Percentiles rank a stretch among this genome's conserved stretches.
phyloP scores from a whole-genome alignment of 2,329 filamentous ascomycete genomes.

The Fonsecaea monophora region DNA sequence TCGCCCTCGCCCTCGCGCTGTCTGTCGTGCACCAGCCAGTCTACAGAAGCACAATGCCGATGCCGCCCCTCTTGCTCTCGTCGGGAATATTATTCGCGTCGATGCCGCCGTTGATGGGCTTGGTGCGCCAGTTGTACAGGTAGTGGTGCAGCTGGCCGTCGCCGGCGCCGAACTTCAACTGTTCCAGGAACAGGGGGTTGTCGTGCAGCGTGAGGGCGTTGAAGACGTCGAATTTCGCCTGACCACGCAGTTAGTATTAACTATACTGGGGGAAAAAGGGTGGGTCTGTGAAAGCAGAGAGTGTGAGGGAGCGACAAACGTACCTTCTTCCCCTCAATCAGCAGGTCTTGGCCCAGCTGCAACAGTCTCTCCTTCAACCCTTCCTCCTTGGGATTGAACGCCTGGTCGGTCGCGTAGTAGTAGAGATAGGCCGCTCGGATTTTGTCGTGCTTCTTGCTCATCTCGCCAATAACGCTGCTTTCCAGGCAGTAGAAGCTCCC shows the following conservation, averaged over 20 bases:
- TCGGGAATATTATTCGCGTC: slow-evolving; percentile 80
- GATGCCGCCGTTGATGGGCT: slow-evolving; percentile 83
- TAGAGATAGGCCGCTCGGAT: slow-evolving; percentile 94
- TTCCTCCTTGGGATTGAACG: slow-evolving; percentile 62
- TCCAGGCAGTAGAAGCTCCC: slow-evolving; percentile 96
- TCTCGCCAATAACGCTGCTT: slow-evolving; percentile 75
- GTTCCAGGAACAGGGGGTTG: slow-evolving; percentile 88
- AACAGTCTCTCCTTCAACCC: slow-evolving; percentile 82
- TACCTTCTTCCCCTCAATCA: slow-evolving; percentile 84
- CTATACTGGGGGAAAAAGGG: neutral
- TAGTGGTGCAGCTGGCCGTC: slow-evolving; percentile 97
- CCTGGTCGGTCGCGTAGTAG: slow-evolving; percentile 90
- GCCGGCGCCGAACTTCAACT: slow-evolving; percentile 92
- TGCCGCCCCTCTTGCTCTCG: slow-evolving; percentile 77
- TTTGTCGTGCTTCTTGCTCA: slow-evolving; percentile 67
- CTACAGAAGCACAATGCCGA: slow-evolving; percentile 84
- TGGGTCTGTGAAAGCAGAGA: too few relatives aligned
- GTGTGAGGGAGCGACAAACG: slow-evolving; percentile 18
- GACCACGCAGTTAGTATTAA: slow-evolving; percentile 1
- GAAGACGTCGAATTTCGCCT: slow-evolving; percentile 89
- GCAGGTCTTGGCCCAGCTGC: slow-evolving; percentile 77
- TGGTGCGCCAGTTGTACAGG: slow-evolving; percentile 93
- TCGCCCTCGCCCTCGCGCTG: too few relatives aligned
- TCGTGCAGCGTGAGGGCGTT: slow-evolving; percentile 94
- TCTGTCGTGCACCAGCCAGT: too few relatives aligned